Conservation (phyloP, 495 filamentous ascomycete genomes). For the Aspergillus saccharolyticus region DNA sequence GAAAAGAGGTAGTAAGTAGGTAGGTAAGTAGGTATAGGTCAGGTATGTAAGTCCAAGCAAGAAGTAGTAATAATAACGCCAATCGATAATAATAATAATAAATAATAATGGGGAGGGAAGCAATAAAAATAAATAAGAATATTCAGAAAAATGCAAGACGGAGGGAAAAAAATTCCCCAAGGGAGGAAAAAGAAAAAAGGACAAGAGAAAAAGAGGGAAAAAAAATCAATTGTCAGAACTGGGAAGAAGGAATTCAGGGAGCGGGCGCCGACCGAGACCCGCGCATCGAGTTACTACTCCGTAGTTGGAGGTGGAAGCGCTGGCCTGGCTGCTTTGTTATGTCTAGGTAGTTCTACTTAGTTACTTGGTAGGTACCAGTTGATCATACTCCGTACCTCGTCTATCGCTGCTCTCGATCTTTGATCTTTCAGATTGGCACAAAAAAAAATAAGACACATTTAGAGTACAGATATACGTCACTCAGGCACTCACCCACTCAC, state of each 20-base stretch:
- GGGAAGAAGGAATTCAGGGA: constrained; percentile 21
- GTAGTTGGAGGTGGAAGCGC: too few relatives aligned
- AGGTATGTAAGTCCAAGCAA: constrained; percentile 9
- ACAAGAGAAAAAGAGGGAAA: constrained; percentile 10
- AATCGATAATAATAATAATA: constrained; percentile 18
- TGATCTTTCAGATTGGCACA: too few relatives aligned
- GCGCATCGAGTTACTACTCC: constrained; percentile 11
- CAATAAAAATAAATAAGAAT: constrained; percentile 16
- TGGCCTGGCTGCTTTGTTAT: too few relatives aligned
- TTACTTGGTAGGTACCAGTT: too few relatives aligned
- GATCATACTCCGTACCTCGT: too few relatives aligned
- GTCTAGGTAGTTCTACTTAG: too few relatives aligned
- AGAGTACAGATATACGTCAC: too few relatives aligned
- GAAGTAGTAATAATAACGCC: constrained; percentile 16
- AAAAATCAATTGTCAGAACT: constrained; percentile 13
- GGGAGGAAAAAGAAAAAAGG: constrained; percentile 17
- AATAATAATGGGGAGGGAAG: constrained; percentile 6
- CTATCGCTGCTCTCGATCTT: too few relatives aligned
- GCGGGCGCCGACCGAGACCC: constrained; percentile 16
- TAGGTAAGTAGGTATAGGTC: constrained; percentile 7
- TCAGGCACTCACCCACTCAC: too few relatives aligned
- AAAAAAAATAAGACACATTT: too few relatives aligned
- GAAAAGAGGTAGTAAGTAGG: background rate
- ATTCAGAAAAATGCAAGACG: constrained; percentile 12
- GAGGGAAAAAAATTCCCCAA: too few relatives aligned